phyloP scores from a whole-genome alignment of 768 basidiomycete species.

The Chalciporus pseudorubinellus region DNA sequence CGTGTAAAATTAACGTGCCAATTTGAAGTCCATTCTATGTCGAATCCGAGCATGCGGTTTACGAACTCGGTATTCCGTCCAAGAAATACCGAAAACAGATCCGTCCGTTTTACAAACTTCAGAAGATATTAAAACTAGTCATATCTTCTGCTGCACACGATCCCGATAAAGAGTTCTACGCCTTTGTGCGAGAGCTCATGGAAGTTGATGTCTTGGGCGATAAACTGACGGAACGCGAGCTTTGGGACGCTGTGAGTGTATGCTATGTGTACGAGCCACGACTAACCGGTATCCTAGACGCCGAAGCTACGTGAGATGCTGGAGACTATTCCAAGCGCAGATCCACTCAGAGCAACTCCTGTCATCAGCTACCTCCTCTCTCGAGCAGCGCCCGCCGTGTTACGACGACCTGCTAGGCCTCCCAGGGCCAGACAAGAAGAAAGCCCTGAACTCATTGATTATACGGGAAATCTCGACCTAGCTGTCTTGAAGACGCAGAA shows the following conservation, averaged over 20 bases:
- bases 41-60: slow-evolving; percentile 63
- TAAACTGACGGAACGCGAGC: slow-evolving; percentile 20
- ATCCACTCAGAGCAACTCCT: slow-evolving; percentile 18
- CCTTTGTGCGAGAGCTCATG: slow-evolving; percentile 37
- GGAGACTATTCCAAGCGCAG: slow-evolving; percentile 22
- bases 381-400: slow-evolving; percentile 4
- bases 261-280: not conserved
- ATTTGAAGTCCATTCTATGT: slow-evolving; percentile 56
- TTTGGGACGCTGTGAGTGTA: slow-evolving; percentile 28
- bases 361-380: slow-evolving; percentile 21
- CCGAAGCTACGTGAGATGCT: slow-evolving; percentile 18
- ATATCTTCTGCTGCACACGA: slow-evolving; percentile 28
- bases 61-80: slow-evolving; percentile 52
- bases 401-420: slow-evolving; percentile 9
- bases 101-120: slow-evolving; percentile 48
- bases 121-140: slow-evolving; percentile 50
- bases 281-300: slow-evolving; percentile 13
- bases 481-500: slow-evolving; percentile 57
- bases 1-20: not conserved
- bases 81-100: slow-evolving; percentile 41
- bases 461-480: slow-evolving; percentile 49
- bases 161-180: slow-evolving; percentile 28
- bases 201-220: slow-evolving; percentile 14
- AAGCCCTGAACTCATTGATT: slow-evolving; percentile 1
- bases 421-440: not conserved